Evolutionary conservation across 805 yeast genomes (phyloP).

Genomic region (Candida maltosa): DNA sequence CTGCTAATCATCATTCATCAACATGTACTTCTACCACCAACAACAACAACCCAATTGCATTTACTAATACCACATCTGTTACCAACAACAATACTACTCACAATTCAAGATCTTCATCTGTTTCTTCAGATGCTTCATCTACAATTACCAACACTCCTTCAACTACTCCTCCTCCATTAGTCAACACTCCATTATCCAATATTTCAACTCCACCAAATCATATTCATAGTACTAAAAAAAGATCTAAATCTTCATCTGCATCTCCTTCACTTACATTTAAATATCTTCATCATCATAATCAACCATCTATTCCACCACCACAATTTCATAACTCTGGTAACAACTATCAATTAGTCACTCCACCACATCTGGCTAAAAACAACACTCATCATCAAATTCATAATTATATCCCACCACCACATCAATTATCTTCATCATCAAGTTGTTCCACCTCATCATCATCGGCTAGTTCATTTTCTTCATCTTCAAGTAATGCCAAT

Average conservation of each 20-base stretch:
- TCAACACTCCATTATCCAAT: too few relatives aligned
- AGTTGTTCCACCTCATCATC: too few relatives aligned
- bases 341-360: slow-evolving; percentile 4
- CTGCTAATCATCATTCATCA: not conserved
- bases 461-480: too few relatives aligned
- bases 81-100: slow-evolving; percentile 1
- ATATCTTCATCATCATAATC: not conserved
- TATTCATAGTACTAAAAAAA: not conserved
- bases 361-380: slow-evolving; percentile 1
- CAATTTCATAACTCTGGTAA: not conserved
- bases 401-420: slow-evolving; percentile 1
- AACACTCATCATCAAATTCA: not conserved
- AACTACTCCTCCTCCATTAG: too few relatives aligned
- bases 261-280: not conserved
- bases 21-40: slow-evolving; percentile 1
- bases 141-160: too few relatives aligned
- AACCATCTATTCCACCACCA: not conserved
- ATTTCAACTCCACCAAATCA: too few relatives aligned
- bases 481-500: not conserved
- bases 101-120: not conserved
- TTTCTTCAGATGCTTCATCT: too few relatives aligned
- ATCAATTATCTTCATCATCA: too few relatives aligned
- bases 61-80: not conserved
- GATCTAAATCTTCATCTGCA: not conserved
- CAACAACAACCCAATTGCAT: not conserved